These are phyloP conservation scores for Thelonectria rubi DNA, from an alignment of 2,329 filamentous ascomycete species.

Conservation along the genomic window DNA sequence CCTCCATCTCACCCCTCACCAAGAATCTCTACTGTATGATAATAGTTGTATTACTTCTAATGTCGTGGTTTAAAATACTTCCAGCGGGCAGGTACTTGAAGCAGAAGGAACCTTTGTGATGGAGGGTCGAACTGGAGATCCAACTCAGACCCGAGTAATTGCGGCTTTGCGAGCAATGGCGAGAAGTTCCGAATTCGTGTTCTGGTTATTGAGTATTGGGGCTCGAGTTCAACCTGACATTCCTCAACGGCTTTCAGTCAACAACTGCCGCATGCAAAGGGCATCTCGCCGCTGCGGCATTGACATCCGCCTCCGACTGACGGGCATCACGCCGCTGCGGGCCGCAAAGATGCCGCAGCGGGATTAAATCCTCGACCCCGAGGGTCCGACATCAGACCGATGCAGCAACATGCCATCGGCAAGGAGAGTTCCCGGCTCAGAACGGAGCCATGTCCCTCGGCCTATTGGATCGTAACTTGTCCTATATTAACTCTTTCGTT, in stretches of 20 bases:
- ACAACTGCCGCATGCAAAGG: neutral
- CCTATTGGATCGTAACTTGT: too few species aligned
- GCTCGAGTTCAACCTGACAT: neutral
- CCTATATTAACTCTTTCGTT: too few species aligned
- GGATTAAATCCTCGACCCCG: neutral
- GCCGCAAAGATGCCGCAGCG: slow-evolving; percentile 4
- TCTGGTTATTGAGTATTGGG: neutral
- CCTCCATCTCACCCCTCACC: neutral
- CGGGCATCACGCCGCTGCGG: neutral
- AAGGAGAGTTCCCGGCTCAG: neutral
- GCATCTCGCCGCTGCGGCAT: slow-evolving; percentile 1
- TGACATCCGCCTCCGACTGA: neutral
- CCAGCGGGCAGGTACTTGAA: too few species aligned
- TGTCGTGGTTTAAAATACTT: neutral
- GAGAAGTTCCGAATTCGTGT: neutral
- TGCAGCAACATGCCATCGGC: slow-evolving; percentile 3
- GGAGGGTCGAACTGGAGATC: neutral
- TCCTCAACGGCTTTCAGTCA: neutral
- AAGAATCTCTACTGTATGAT: neutral
- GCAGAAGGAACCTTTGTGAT: too few species aligned
- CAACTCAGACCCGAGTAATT: too few species aligned
- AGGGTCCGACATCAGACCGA: neutral
- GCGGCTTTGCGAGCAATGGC: neutral
- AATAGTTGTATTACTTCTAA: too few species aligned
- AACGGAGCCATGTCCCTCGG: too few species aligned